phyloP scores from a whole-genome alignment of 768 basidiomycete species.

The Piloderma croceum region DNA sequence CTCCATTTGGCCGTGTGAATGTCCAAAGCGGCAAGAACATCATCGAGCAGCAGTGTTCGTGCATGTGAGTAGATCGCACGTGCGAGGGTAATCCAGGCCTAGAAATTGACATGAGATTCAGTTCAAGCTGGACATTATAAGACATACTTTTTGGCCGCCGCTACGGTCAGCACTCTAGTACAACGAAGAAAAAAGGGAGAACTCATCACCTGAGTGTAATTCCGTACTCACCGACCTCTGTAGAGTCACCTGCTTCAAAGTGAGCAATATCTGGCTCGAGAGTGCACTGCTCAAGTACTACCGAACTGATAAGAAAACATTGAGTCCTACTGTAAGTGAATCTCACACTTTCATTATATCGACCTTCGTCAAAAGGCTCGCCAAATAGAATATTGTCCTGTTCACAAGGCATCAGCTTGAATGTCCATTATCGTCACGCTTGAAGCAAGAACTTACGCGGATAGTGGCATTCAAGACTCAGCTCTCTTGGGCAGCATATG shows the following conservation, averaged over 20 bases:
- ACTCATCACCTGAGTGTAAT: conserved; percentile 33
- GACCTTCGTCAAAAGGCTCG: conserved; percentile 19
- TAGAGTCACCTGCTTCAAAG: conserved; percentile 50
- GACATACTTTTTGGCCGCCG: no score
- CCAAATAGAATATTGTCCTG: conserved; percentile 26
- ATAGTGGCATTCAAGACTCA: conserved; percentile 58
- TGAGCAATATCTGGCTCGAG: conserved; percentile 39
- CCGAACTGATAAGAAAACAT: background rate
- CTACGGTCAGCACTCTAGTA: background rate
- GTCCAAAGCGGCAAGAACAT: conserved; percentile 44
- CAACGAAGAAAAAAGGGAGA: background rate
- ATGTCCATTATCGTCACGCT: background rate
- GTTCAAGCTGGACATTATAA: no score
- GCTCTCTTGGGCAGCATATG: conserved; percentile 54
- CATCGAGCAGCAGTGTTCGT: conserved; percentile 46
- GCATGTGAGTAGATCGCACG: conserved; percentile 49
- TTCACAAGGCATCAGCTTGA: conserved; percentile 1
- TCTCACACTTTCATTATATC: conserved; percentile 23
- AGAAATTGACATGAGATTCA: no score
- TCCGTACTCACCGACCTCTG: conserved; percentile 52
- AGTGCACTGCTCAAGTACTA: conserved; percentile 34
- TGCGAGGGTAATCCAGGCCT: conserved; percentile 47
- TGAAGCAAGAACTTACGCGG: conserved; percentile 20
- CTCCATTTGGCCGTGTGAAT: conserved; percentile 44
- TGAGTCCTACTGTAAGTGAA: background rate